Evolutionary conservation across 139 green algal genomes (phyloP), one percentile per base, ranked within the genome.

Genomic region (Edaphochlamys debaryana): DNA sequence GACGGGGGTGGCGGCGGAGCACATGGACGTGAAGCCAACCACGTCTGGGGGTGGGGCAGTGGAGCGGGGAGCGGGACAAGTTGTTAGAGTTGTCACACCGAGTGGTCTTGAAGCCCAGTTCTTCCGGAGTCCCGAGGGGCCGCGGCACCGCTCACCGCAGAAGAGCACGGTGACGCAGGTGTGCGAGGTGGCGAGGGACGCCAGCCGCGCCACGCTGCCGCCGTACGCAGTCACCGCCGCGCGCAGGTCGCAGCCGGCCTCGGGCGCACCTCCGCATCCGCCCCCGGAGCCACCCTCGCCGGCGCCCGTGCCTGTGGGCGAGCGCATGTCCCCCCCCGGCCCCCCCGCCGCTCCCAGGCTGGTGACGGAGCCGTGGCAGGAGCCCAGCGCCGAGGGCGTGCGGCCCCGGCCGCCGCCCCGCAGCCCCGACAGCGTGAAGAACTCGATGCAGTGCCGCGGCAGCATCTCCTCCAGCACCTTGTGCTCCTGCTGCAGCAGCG

Each of bases 401-500:
- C 8, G 32, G 22, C 3, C 2, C 32, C 64, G 13, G 29, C 8
- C 32, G 64, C 32, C 64, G 32, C 32, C 25, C 15, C 68, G 11
- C 41, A 25, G 38, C 41, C 68, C 13, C 68, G 40, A n/a, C 38
- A 78, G 69, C 11, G 69, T 64, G 19, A 78, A n/a, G 69, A 66
- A 78, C 69, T 78, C 69, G 30, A 78, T 64, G 45, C n/a, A 45
- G 58, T 78, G 69, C 2, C 69, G 69, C 45, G 69, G 69, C n/a
- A 78, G 64, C 45, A 78, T 78, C 32, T 45, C 64, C 69, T 78
- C 69, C 45, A 78, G 42, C 45, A 78, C 69, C 69, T 64, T 63
- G 69, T 78, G 69, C 45, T 78, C 69, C 69, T 78, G 27, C 41
- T 78, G 69, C 42, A 78, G 45, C 69, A 78, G 30, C 30, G 23